phyloP scores from a whole-genome alignment of 805 yeast species.

The Candida maesae region DNA sequence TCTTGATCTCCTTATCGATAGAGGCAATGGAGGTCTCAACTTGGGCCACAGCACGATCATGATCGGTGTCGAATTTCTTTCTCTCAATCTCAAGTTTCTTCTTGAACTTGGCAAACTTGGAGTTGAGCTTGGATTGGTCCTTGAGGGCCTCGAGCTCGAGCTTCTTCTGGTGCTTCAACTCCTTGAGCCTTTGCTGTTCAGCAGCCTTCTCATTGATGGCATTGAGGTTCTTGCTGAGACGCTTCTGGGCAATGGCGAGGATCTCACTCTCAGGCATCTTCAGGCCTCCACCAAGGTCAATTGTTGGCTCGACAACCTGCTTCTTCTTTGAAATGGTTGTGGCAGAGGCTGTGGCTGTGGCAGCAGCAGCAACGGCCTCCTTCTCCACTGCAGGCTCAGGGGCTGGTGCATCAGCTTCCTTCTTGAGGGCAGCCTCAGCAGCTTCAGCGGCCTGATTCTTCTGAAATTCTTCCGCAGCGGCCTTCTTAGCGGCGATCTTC shows the following conservation, averaged over 20 bases:
- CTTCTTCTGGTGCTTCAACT: constrained; percentile 25
- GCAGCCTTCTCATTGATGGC: constrained; percentile 23
- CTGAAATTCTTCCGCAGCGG: not conserved
- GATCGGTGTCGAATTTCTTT: constrained; percentile 16
- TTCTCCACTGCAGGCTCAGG: not conserved
- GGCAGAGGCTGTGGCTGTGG: constrained; percentile 2
- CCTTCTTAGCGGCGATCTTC: not conserved
- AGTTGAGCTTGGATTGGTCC: constrained; percentile 24
- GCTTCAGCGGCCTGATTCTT: not conserved
- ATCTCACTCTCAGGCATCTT: constrained; percentile 26
- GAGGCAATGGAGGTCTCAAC: constrained; percentile 21
- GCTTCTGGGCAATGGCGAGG: constrained; percentile 25
- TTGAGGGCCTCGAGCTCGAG: constrained; percentile 24
- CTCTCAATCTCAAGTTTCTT: constrained; percentile 25
- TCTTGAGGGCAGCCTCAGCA: constrained; percentile 6
- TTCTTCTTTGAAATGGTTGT: constrained; percentile 13
- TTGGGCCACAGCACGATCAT: constrained; percentile 18
- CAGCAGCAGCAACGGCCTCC: constrained; percentile 6
- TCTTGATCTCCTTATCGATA: constrained; percentile 20
- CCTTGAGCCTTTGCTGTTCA: constrained; percentile 23
- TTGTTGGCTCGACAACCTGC: constrained; percentile 19
- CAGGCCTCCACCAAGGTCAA: constrained; percentile 29
- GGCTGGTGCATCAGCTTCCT: constrained; percentile 2
- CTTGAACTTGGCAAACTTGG: constrained; percentile 26
- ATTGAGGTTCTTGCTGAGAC: constrained; percentile 19